Conservation (phyloP, 2,329 filamentous ascomycete genomes). For the Exophiala mesophila region DNA sequence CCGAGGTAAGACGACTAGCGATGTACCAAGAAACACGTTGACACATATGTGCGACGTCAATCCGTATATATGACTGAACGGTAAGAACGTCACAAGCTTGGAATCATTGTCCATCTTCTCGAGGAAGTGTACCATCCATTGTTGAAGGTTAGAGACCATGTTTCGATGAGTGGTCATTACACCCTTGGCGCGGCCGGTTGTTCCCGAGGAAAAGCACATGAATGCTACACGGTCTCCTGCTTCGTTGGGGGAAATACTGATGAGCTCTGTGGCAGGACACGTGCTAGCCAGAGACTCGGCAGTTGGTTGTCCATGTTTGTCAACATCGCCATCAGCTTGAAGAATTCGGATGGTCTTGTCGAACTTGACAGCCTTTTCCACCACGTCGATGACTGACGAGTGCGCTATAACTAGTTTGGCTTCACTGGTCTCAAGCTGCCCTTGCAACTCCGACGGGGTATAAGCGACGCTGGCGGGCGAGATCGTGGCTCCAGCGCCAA, state of each 20-base stretch:
- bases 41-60: conserved; percentile 66
- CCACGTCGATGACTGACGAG: conserved; percentile 58
- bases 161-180: conserved; percentile 73
- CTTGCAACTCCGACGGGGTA: conserved; percentile 74
- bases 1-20: conserved; percentile 70
- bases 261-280: conserved; percentile 29
- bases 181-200: conserved; percentile 77
- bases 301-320: conserved; percentile 60
- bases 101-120: conserved; percentile 45
- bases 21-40: conserved; percentile 50
- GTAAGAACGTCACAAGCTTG: conserved; percentile 55
- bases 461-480: conserved; percentile 85
- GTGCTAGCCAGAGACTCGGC: conserved; percentile 13
- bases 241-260: conserved; percentile 55
- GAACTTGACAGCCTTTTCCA: conserved; percentile 60
- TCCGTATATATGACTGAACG: conserved; percentile 69
- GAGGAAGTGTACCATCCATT: conserved; percentile 25
- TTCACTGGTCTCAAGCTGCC: conserved; percentile 72
- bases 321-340: conserved; percentile 63
- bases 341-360: conserved; percentile 10
- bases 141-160: conserved; percentile 60
- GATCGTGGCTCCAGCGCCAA: conserved; percentile 75
- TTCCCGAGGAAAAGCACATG: conserved; percentile 71
- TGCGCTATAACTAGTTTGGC: conserved; percentile 75
- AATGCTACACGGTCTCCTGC: conserved; percentile 39